A percentile compares a stretch with the other conserved stretches of the same genome.
These are phyloP conservation scores for Circinella minor DNA, from an alignment of 371 early-diverging fungal genomes.

Conservation along the genomic window DNA sequence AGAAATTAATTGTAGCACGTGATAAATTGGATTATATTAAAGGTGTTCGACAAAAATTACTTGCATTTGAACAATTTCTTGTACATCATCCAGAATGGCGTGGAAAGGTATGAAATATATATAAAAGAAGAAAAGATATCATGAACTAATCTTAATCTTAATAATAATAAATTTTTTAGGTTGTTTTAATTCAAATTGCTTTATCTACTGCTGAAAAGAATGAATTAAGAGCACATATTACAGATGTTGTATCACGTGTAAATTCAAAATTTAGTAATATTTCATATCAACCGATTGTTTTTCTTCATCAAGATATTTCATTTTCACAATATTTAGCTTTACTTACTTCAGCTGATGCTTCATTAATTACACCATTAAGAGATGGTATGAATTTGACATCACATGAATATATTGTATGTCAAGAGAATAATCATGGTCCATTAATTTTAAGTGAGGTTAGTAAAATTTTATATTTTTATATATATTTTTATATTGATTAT, in stretches of 20 bases:
- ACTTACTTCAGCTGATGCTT: constrained; percentile 94
- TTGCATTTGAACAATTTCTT: constrained; percentile 94
- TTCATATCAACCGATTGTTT: constrained; percentile 92
- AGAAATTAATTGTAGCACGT: constrained; percentile 95
- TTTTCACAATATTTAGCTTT: constrained; percentile 94
- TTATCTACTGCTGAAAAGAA: constrained; percentile 71
- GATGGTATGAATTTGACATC: constrained; percentile 99
- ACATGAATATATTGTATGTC: constrained; percentile 98
- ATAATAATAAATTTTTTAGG: constrained; percentile 66
- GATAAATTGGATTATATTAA: constrained; percentile 99
- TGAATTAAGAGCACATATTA: constrained; percentile 84
- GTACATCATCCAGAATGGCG: constrained; percentile 89
- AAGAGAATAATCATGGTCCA: constrained; percentile 89
- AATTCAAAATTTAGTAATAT: constrained; percentile 94
- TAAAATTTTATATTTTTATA: not conserved
- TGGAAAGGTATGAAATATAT: constrained; percentile 74
- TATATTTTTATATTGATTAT: too few species aligned
- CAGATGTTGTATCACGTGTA: constrained; percentile 89
- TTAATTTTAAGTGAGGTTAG: constrained; percentile 88
- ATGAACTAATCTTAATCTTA: not conserved
- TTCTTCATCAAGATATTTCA: constrained; percentile 94
- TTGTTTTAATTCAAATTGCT: constrained; percentile 89
- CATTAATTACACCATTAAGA: constrained; percentile 92
- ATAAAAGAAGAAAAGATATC: not conserved
- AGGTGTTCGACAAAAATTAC: constrained; percentile 97